Evolutionary conservation across 2,329 filamentous ascomycete species (phyloP), one percentile per base, ranked within the genome.

Genomic region (Apiospora phragmitis): DNA sequence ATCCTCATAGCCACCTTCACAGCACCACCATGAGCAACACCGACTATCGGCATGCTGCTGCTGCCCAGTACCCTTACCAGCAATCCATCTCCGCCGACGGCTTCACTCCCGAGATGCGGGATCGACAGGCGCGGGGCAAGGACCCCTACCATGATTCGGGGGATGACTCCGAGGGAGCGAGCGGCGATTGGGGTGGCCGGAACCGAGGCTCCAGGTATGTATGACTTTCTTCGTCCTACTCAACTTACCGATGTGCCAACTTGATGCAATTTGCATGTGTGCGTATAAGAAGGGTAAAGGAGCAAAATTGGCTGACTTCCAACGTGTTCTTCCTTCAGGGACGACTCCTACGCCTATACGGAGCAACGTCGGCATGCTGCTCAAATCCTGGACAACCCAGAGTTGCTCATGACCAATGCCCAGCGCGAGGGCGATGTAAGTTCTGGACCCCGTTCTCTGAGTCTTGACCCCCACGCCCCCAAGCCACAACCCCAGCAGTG

Each of bases 381-480:
- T 26, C 81, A 85, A 14, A 83, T 90, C 49, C 83, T 91, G 2
- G 86, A 89, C 73, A 85, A 79, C 35, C 89, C 88, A 0, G 89
- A 91, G 75, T 79, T 88, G 70, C 80, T 91, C 66, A 87, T 89
- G 83, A 89, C 89, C 82, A 85, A 88, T 55, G 87, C 89, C 2
- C 84, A 87, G 73, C 85, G 85, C 73, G 82, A 83, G 41, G 83
- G 84, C 42, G 86, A 89, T 74, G 89, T 91, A 77, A 75, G 87
- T 82, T 41, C 47, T 66, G 42, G 67, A 35, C 59, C 71, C 43
- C 26, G 47, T 45, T 41, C 59, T 68, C 32, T 26, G 24, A 45
- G 41, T 62, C 42, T 68, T 67, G 12, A 42, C 51, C 41, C 21
- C 67, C 59, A 45, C n/a, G 59, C 6, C 11, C 65, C 66, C n/a